phyloP scores from a whole-genome alignment of 2,329 filamentous ascomycete species.

The Metarhizium robertsii region DNA sequence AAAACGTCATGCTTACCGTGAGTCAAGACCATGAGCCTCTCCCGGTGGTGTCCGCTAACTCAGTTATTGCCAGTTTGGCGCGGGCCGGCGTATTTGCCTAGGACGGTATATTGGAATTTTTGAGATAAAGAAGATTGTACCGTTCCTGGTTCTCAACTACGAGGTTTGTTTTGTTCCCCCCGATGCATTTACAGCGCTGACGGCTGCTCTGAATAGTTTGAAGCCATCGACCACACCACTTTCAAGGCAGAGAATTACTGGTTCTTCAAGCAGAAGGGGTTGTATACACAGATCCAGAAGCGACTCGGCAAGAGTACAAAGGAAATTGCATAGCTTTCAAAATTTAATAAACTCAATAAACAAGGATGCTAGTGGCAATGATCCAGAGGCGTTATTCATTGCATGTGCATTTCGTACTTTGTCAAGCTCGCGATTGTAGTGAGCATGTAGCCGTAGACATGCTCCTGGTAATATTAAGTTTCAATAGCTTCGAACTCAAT shows the following conservation, averaged over 20 bases:
- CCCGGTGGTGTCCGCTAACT: background rate
- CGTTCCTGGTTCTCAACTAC: slow-evolving; percentile 16
- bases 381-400: background rate
- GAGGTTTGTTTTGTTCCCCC: slow-evolving; percentile 11
- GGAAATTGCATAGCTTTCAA: background rate
- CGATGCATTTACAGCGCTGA: background rate
- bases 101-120: slow-evolving; percentile 17
- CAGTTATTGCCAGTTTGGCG: slow-evolving; percentile 10
- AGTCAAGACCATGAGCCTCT: background rate
- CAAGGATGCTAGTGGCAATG: too few species aligned
- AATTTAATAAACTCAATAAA: too few species aligned
- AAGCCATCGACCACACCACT: background rate
- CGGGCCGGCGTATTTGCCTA: slow-evolving; percentile 16
- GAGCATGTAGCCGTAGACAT: too few species aligned
- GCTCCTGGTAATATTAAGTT: too few species aligned
- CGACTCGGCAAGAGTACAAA: background rate
- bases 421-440: too few species aligned
- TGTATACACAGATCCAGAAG: background rate
- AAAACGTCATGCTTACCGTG: background rate
- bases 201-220: background rate
- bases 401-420: background rate
- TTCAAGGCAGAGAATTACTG: background rate
- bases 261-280: background rate
- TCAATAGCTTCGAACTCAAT: too few species aligned
- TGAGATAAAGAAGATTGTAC: slow-evolving; percentile 19